These are phyloP conservation scores for Chlamydomonas asymmetrica DNA, from an alignment of 139 green algal genomes.

Conservation along the genomic window DNA sequence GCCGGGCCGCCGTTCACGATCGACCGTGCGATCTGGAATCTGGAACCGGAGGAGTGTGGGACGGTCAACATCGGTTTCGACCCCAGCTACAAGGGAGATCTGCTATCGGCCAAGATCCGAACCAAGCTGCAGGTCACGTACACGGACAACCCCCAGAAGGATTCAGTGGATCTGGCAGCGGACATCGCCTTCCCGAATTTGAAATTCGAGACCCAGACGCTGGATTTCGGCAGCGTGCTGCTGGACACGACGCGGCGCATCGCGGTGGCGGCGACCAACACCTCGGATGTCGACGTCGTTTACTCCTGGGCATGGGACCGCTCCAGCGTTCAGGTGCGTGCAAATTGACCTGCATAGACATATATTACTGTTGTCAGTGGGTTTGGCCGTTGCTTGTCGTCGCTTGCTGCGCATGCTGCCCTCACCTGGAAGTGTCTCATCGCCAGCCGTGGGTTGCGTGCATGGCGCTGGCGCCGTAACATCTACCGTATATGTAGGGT, in stretches of 20 bases:
- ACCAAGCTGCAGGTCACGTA: constrained; percentile 64
- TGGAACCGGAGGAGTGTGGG: constrained; percentile 56
- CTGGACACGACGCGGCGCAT: constrained; percentile 68
- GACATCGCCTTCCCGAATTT: constrained; percentile 79
- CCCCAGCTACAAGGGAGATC: constrained; percentile 43
- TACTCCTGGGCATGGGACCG: constrained; percentile 70
- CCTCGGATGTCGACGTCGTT: constrained; percentile 40
- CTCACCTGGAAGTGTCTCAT: too few species aligned
- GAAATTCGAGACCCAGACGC: constrained; percentile 21
- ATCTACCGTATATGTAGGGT: too few species aligned
- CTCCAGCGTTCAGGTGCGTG: constrained; percentile 16
- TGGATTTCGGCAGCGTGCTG: constrained; percentile 77
- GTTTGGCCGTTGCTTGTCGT: too few species aligned
- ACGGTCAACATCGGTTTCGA: constrained; percentile 68
- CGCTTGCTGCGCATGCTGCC: too few species aligned
- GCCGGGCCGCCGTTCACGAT: constrained; percentile 62
- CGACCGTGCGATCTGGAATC: constrained; percentile 40
- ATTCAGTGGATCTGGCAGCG: constrained; percentile 64
- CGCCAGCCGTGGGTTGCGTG: too few species aligned
- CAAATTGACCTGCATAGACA: too few species aligned
- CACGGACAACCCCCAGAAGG: constrained; percentile 71
- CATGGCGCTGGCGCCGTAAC: too few species aligned
- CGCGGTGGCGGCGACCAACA: constrained; percentile 65
- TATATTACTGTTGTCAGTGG: too few species aligned
- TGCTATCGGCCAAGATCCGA: constrained; percentile 24